Evolutionary conservation across 352 stramenopile genomes (phyloP).

Genomic region (Phytophthora foliorum): DNA sequence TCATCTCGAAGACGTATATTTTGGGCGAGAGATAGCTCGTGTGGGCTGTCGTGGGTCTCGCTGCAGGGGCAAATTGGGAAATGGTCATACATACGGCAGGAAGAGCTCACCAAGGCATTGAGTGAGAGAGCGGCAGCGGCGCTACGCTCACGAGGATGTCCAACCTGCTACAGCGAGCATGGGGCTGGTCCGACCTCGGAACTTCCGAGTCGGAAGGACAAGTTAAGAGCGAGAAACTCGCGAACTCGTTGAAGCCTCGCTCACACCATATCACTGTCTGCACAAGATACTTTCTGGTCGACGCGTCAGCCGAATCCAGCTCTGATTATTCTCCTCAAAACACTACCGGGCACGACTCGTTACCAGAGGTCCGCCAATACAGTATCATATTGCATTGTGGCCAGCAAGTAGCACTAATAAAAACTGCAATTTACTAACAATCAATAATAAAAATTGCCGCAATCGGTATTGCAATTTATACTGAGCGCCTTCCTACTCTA

Average conservation of each 20-base stretch:
- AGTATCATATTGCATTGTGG: no score
- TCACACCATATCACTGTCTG: constrained; percentile 8
- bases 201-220: no score
- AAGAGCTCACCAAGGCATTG: not conserved
- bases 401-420: no score
- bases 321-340: not conserved
- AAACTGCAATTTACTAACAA: no score
- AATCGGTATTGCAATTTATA: no score
- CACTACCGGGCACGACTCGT: not conserved
- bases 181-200: not conserved
- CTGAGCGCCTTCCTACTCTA: no score
- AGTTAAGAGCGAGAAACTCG: not conserved
- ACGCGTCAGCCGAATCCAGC: not conserved
- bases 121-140: not conserved
- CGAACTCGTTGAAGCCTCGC: not conserved
- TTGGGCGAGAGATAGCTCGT: not conserved
- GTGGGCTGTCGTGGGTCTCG: not conserved
- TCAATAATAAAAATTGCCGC: no score
- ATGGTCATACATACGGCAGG: constrained; percentile 2
- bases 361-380: no score
- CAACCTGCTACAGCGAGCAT: not conserved
- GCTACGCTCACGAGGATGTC: constrained; percentile 22
- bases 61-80: constrained; percentile 9
- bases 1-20: constrained; percentile 2
- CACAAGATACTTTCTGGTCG: not conserved